Evolutionary conservation across 73 alveolate species (phyloP).

Genomic region (Blepharisma stoltei): DNA sequence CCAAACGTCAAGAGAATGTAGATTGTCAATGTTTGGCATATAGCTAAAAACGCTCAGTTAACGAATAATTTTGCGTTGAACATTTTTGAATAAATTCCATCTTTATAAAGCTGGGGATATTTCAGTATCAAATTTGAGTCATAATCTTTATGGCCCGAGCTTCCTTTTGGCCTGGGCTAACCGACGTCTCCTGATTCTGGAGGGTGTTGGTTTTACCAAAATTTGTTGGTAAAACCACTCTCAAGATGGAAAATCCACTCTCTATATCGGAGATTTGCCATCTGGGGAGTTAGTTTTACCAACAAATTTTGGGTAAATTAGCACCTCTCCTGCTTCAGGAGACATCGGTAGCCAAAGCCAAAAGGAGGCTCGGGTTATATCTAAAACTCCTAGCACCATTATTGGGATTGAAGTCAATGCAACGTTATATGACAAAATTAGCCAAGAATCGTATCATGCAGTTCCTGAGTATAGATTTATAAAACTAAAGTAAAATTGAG

Average conservation of each 20-base stretch:
- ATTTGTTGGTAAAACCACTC: too few species aligned
- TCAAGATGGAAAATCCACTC: too few species aligned
- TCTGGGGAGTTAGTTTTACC: too few species aligned
- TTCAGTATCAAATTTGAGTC: not conserved
- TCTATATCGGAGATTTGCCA: too few species aligned
- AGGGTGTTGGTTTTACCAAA: too few species aligned
- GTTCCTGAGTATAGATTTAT: slow-evolving; percentile 8
- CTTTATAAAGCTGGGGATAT: not conserved
- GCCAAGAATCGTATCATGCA: slow-evolving; percentile 21
- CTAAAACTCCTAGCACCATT: slow-evolving; percentile 2
- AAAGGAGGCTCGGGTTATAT: too few species aligned
- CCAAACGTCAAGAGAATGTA: not conserved
- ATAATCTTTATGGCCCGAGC: too few species aligned
- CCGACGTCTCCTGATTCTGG: too few species aligned
- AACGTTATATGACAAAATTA: slow-evolving; percentile 44
- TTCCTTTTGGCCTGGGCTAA: too few species aligned
- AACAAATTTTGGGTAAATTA: too few species aligned
- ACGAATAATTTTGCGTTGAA: not conserved
- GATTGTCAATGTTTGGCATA: not conserved
- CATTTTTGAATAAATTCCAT: not conserved
- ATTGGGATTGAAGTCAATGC: slow-evolving; percentile 45
- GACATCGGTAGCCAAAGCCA: too few species aligned
- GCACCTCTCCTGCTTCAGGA: too few species aligned
- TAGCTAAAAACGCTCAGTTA: not conserved
- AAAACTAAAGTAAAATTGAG: not conserved